These are phyloP conservation scores for Coniochaeta sp. DNA, from an alignment of 2,329 filamentous ascomycete species.

Conservation along the genomic window DNA sequence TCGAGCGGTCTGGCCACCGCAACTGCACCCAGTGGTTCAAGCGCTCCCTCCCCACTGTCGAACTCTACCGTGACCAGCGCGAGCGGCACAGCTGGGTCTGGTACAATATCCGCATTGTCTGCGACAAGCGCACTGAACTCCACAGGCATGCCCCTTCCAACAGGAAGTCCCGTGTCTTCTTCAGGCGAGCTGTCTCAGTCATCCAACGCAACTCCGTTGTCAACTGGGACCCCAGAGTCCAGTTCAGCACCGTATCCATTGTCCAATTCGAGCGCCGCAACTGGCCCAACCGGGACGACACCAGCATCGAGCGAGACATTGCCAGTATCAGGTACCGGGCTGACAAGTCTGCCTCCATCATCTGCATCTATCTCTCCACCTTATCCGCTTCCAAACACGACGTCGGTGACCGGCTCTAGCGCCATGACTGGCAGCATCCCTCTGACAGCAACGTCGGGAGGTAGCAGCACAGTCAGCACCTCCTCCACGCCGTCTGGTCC, in stretches of 20 bases:
- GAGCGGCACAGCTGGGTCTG: neutral
- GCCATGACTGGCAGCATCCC: neutral
- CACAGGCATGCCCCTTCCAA: neutral
- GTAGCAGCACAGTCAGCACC: slow-evolving; percentile 1
- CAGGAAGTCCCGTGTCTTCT: neutral
- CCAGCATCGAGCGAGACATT: neutral
- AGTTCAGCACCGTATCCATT: slow-evolving; percentile 5
- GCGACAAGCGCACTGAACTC: neutral
- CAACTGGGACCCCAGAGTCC: neutral
- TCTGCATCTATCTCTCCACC: slow-evolving; percentile 4
- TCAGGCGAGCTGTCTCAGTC: neutral
- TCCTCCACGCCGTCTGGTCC: neutral
- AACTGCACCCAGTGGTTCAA: neutral
- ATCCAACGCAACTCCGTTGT: neutral
- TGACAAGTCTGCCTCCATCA: slow-evolving; percentile 3
- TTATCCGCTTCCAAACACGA: slow-evolving; percentile 6
- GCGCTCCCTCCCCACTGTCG: neutral
- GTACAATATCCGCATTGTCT: neutral
- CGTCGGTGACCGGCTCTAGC: neutral
- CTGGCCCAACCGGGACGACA: slow-evolving; percentile 5
- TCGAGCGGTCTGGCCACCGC: neutral
- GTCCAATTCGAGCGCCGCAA: slow-evolving; percentile 3
- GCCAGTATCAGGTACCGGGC: neutral
- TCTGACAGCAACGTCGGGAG: neutral
- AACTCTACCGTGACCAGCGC: neutral